Evolutionary conservation across 1,139 yeast genomes (phyloP), one percentile per base, ranked within the genome.

Genomic region (Blastobotrys buckinghamii): DNA sequence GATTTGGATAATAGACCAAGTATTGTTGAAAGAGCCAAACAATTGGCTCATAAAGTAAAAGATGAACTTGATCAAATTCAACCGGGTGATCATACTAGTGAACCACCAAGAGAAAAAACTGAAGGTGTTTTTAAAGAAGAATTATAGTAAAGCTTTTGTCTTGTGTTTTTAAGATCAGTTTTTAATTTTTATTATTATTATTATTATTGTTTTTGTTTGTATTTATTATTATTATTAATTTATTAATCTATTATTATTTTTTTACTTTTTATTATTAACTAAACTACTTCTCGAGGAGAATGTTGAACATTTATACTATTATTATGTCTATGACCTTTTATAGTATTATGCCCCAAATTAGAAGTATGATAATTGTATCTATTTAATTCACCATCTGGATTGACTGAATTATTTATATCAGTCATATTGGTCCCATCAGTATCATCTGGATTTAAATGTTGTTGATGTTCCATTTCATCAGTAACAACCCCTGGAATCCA

Each of bases 51-150:
- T 13, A 10, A 29, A 29, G 32, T 13, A 3, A 29, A 29, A 35
- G 38, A 35, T 20, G 38, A 17, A n/a, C 6, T 20, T 35, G 38
- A 35, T 20, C 19, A 17, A n/a, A 17, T 20, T 35, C 19, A 35
- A 35, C n/a, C n/a, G 7, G 12, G 34, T 16, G 6, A 2, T 12
- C 6, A 26, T 7, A 26, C 9, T 26, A 26, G 29, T 26, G 29
- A 26, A 26, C 29, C 29, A 26, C 6, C 16, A 33, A n/a, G n/a
- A n/a, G 24, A 22, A 5, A 22, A 5, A 22, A 29, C 47, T 1
- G 52, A 50, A 27, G 59, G 59, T 8, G 54, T 57, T 32, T 57
- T 56, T 50, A 53, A 49, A 41, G 59, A 57, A 42, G 57, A 56
- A 13, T 13, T 50, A 44, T 44, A 38, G 39, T 51, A 42, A 30